Percentiles rank a stretch among this genome's conserved stretches.
These are phyloP conservation scores for Suhomyces vadensis DNA, from an alignment of 805 yeast species.

Conservation along the genomic window DNA sequence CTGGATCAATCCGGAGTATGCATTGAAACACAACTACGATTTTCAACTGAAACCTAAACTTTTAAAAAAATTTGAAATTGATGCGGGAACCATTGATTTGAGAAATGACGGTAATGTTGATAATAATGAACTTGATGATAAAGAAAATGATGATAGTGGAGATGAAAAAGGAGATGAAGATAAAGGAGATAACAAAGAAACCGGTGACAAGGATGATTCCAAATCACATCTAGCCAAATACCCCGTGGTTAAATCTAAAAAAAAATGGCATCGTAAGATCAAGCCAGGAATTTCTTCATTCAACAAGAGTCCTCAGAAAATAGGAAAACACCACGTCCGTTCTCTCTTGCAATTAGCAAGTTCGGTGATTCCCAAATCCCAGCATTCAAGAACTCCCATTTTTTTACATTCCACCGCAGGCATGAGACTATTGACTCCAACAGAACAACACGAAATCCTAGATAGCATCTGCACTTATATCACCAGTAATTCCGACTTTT, in stretches of 20 bases:
- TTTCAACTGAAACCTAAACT: background rate
- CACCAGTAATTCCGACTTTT: conserved; percentile 47
- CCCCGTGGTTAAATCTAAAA: conserved; percentile 35
- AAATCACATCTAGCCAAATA: conserved; percentile 9
- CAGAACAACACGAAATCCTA: conserved; percentile 48
- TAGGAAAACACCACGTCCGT: conserved; percentile 54
- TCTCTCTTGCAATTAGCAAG: conserved; percentile 50
- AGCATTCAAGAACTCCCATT: conserved; percentile 63
- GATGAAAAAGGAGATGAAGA: background rate
- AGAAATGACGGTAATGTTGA: conserved; percentile 1
- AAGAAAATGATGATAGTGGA: background rate
- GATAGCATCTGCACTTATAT: conserved; percentile 52
- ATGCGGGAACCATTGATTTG: too few relatives aligned
- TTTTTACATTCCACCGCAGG: conserved; percentile 74
- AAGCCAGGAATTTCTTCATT: conserved; percentile 61
- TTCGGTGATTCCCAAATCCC: conserved; percentile 57
- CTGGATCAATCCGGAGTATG: conserved; percentile 47
- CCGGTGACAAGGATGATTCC: conserved; percentile 2
- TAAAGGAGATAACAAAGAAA: background rate
- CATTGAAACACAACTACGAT: conserved; percentile 19
- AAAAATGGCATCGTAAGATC: conserved; percentile 52
- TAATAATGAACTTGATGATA: conserved; percentile 9
- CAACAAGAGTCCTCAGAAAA: conserved; percentile 46
- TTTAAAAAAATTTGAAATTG: background rate
- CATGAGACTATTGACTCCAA: conserved; percentile 56